Conservation (phyloP, 225 moss, liverwort and hornwort genomes). For the Polytrichum commune region DNA sequence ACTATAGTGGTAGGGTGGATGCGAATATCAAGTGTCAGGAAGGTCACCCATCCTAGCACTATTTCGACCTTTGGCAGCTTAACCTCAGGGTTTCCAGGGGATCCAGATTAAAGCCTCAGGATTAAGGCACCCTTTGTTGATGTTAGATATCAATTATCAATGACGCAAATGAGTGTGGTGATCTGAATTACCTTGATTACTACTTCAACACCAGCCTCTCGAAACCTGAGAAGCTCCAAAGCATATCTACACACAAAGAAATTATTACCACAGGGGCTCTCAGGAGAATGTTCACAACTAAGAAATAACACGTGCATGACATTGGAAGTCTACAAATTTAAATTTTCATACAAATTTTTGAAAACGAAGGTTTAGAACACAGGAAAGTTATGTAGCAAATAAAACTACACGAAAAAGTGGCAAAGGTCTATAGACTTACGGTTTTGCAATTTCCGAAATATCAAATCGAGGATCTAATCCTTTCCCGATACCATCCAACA, state of each 20-base stretch:
- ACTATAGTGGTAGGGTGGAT: too few species aligned
- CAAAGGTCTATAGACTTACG: conserved; percentile 39
- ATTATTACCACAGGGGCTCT: too few species aligned
- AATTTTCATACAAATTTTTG: too few species aligned
- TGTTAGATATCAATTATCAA: too few species aligned
- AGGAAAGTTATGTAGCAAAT: background rate
- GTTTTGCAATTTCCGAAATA: conserved; percentile 95
- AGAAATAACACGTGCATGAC: background rate
- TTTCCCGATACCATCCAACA: conserved; percentile 97
- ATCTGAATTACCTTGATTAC: conserved; percentile 59
- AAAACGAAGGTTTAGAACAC: too few species aligned
- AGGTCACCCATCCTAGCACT: too few species aligned
- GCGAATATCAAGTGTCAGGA: too few species aligned
- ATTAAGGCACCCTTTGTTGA: too few species aligned
- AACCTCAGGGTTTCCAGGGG: too few species aligned
- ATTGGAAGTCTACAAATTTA: background rate
- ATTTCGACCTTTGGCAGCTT: too few species aligned
- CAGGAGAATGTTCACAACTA: too few species aligned
- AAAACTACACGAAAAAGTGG: background rate
- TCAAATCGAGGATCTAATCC: conserved; percentile 97
- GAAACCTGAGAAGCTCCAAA: conserved; percentile 88
- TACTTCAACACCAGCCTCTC: conserved; percentile 87
- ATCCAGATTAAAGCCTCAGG: too few species aligned
- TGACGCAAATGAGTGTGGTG: background rate
- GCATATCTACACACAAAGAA: conserved; percentile 67